Conservation (phyloP, 2,329 filamentous ascomycete genomes). For the Trichophyton verrucosum region DNA sequence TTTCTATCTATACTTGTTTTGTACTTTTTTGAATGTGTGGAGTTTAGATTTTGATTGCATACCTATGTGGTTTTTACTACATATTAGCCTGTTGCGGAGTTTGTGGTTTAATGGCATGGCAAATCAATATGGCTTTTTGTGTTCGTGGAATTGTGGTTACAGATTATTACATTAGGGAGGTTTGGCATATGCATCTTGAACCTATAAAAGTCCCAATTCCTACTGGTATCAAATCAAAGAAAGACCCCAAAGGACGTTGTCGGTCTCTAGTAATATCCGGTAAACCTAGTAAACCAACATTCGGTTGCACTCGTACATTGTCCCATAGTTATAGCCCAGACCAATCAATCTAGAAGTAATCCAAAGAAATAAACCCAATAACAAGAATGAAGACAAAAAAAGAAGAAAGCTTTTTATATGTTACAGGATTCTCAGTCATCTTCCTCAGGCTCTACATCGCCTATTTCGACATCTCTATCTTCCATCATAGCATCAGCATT, state of each 20-base stretch:
- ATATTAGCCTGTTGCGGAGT: background rate
- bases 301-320: background rate
- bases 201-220: too few species aligned
- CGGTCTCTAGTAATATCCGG: too few species aligned
- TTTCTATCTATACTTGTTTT: background rate
- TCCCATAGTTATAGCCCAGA: background rate
- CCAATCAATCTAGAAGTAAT: background rate
- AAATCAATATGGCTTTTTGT: background rate
- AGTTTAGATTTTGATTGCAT: constrained; percentile 2
- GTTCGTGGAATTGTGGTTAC: background rate
- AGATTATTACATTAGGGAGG: background rate
- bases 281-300: background rate
- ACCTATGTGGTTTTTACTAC: background rate
- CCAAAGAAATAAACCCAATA: background rate
- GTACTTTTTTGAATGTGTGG: background rate
- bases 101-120: background rate
- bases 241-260: too few species aligned
- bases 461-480: constrained; percentile 24
- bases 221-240: too few species aligned
- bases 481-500: constrained; percentile 39
- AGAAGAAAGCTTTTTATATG: background rate
- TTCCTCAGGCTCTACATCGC: constrained; percentile 28
- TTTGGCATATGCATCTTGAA: background rate
- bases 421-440: background rate
- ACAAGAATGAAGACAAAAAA: background rate